phyloP scores from a whole-genome alignment of 176 grass and related monocot species.

The Aegilops bicornis region DNA sequence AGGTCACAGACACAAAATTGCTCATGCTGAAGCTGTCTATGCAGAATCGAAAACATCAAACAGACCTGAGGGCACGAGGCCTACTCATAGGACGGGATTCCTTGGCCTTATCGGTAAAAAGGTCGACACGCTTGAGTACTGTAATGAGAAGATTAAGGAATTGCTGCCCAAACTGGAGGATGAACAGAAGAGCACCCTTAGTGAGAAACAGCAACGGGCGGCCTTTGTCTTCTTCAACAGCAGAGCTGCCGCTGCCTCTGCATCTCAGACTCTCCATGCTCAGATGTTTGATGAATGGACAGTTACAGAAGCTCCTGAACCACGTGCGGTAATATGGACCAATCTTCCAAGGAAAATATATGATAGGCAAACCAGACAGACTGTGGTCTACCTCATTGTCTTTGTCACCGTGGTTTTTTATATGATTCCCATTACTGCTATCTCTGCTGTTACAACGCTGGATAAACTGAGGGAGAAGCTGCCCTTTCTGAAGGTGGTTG shows the following conservation, averaged over 20 bases:
- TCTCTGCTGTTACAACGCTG: conserved; percentile 85
- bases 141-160: conserved; percentile 79
- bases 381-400: conserved; percentile 58
- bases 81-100: conserved; percentile 68
- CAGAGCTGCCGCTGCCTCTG: conserved; percentile 67
- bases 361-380: conserved; percentile 60
- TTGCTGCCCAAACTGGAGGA: conserved; percentile 76
- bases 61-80: conserved; percentile 63
- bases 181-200: conserved; percentile 67
- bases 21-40: conserved; percentile 66
- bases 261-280: conserved; percentile 86
- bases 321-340: conserved; percentile 66
- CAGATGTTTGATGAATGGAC: conserved; percentile 79
- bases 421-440: conserved; percentile 59
- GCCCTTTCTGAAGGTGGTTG: conserved; percentile 81
- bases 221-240: conserved; percentile 89
- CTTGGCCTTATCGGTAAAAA: conserved; percentile 83
- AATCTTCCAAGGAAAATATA: conserved; percentile 66
- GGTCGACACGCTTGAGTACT: conserved; percentile 86
- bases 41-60: conserved; percentile 60
- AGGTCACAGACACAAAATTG: conserved; percentile 77
- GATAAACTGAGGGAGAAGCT: conserved; percentile 53
- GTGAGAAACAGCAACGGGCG: conserved; percentile 70
- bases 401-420: conserved; percentile 81
- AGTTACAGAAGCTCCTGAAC: conserved; percentile 82